Evolutionary conservation across 352 stramenopile species (phyloP), one percentile per base, ranked within the genome.

Genomic region (Globisporangium emineosum): DNA sequence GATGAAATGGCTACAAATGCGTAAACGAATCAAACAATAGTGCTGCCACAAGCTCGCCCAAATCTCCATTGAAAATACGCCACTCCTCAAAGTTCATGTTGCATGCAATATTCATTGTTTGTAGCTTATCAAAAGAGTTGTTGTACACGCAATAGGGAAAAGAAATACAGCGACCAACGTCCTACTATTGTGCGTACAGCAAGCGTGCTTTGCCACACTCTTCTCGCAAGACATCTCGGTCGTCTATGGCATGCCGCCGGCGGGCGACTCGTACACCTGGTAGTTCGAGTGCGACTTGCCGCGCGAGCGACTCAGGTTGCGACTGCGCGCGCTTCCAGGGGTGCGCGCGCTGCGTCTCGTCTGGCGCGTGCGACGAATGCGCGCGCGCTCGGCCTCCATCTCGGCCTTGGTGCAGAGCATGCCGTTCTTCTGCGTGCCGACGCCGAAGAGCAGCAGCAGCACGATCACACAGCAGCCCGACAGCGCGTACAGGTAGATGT

Each of bases 351-450:
- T 88, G 45, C 82, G 82, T 13, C 82, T 71, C 58, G 78, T 83
- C 19, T 70, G 66, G 1, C 79, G 82, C 23, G 73, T 70, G 30
- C 77, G 77, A n/a, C 81, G 80, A 27, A 85, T 54, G 65, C 75
- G 72, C 17, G 75, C 66, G 17, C 79, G 78, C 60, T 91, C 82
- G 3, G 66, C 68, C 55, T 83, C 70, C 71, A 76, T 75, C 65
- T 91, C 82, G 49, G 66, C 63, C 66, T 86, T 85, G 17, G 82
- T 90, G 68, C 82, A 90, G 7, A 91, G 60, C 77, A 91, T 85
- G 35, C 82, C 80, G 60, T 88, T 89, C 65, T 78, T 77, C 50
- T 75, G 73, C n/a, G 77, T 86, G 19, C 77, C 78, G 19, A 79
- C 76, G 1, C 78, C 72, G 19, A 89, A 68, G n/a, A 89, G 60